These are phyloP conservation scores for Boletus rufocinnamomeus DNA, from an alignment of 768 basidiomycete genomes.

Conservation along the genomic window DNA sequence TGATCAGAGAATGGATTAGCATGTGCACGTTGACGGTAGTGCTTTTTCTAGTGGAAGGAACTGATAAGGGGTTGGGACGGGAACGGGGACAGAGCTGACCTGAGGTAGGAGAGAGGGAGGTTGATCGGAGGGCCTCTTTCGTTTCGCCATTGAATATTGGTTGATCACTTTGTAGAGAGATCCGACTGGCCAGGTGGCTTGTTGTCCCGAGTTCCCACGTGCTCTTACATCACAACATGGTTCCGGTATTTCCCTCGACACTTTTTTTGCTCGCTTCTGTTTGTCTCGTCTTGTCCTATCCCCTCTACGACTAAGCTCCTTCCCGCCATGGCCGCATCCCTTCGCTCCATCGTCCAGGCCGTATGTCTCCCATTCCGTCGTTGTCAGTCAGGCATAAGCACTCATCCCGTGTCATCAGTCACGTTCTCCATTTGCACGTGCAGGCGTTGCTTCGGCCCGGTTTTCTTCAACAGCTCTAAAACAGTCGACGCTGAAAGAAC, in stretches of 20 bases:
- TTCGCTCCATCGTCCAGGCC: conserved; percentile 38
- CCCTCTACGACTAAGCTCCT: not conserved
- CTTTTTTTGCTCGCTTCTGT: conserved; percentile 10
- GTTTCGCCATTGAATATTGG: conserved; percentile 24
- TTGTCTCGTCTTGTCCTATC: not conserved
- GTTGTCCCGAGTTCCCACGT: conserved; percentile 15
- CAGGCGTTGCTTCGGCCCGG: conserved; percentile 49
- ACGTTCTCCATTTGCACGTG: conserved; percentile 49
- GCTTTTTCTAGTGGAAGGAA: conserved; percentile 60
- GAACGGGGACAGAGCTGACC: conserved; percentile 32
- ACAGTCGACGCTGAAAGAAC: conserved; percentile 83
- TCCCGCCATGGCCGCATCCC: conserved; percentile 46
- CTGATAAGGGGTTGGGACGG: not conserved
- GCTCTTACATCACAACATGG: not conserved
- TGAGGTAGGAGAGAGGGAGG: conserved; percentile 46
- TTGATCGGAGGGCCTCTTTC: conserved; percentile 23
- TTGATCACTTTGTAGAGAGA: too few species aligned
- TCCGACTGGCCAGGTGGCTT: too few species aligned
- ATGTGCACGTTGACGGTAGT: conserved; percentile 82
- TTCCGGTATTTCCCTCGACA: conserved; percentile 31
- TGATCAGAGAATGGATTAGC: conserved; percentile 90
- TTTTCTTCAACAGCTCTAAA: conserved; percentile 68
- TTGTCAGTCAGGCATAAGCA: too few species aligned
- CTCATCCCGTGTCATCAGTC: conserved; percentile 39
- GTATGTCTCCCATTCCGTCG: conserved; percentile 35